Evolutionary conservation across 345 rosid species (phyloP).

Genomic region (Brassica napus): DNA sequence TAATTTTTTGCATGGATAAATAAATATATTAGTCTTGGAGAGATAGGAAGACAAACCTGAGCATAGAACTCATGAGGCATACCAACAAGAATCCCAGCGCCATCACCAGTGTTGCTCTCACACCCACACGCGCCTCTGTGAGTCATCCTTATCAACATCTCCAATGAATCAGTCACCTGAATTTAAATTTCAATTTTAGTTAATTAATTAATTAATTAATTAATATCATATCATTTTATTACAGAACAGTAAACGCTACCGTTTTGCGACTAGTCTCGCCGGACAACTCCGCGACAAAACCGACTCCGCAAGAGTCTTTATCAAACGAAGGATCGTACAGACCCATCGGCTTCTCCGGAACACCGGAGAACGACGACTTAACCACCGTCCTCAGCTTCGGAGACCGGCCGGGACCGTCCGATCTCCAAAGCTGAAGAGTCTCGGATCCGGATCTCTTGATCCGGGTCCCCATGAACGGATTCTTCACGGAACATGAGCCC

Average conservation of each 20-base stretch:
- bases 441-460: slow-evolving; percentile 53
- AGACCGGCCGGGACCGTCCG: slow-evolving; percentile 74
- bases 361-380: slow-evolving; percentile 71
- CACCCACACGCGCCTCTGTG: slow-evolving; percentile 99
- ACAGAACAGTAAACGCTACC: slow-evolving; percentile 37
- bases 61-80: slow-evolving; percentile 80
- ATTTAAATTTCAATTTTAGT: background rate
- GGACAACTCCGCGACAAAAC: slow-evolving; percentile 94
- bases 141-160: slow-evolving; percentile 91
- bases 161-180: slow-evolving; percentile 88
- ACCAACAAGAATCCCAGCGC: slow-evolving; percentile 95
- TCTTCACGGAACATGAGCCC: slow-evolving; percentile 30
- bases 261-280: slow-evolving; percentile 87
- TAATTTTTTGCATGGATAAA: slow-evolving; percentile 12
- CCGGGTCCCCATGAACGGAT: slow-evolving; percentile 53
- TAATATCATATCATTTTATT: too few relatives aligned
- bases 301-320: slow-evolving; percentile 99
- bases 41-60: slow-evolving; percentile 45
- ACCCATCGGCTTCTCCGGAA: slow-evolving; percentile 95
- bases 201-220: background rate
- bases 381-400: slow-evolving; percentile 75
- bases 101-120: slow-evolving; percentile 96
- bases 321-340: slow-evolving; percentile 90
- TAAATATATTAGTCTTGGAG: background rate
- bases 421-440: slow-evolving; percentile 65